phyloP scores from a whole-genome alignment of 371 early-diverging fungal genomes.

The Syncephalis fuscata region DNA sequence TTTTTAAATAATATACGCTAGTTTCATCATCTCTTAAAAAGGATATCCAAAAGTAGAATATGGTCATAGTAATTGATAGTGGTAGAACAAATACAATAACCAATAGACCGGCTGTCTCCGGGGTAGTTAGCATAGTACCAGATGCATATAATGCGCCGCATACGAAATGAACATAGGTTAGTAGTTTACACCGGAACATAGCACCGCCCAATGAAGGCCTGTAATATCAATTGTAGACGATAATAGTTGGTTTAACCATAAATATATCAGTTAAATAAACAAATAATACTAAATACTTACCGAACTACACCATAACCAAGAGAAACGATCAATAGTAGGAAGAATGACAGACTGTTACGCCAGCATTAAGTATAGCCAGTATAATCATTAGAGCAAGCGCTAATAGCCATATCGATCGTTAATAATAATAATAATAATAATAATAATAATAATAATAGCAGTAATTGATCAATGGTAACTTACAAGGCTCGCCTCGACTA shows the following conservation, averaged over 20 bases:
- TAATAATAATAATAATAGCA: no score
- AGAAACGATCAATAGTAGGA: conserved; percentile 85
- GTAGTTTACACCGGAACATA: conserved; percentile 69
- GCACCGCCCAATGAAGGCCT: conserved; percentile 79
- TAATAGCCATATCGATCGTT: conserved; percentile 6
- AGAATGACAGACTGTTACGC: conserved; percentile 84
- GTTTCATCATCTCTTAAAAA: conserved; percentile 16
- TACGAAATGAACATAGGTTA: conserved; percentile 68
- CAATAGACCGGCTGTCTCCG: conserved; percentile 48
- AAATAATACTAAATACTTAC: conserved; percentile 15
- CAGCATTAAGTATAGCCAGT: conserved; percentile 72
- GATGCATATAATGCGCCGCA: conserved; percentile 77
- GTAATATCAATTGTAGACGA: background rate
- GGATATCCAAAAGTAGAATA: conserved; percentile 84
- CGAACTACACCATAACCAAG: conserved; percentile 92
- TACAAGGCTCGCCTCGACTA: conserved; percentile 37
- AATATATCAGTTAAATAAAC: background rate
- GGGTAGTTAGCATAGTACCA: conserved; percentile 57
- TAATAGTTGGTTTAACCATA: background rate
- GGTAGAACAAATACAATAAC: conserved; percentile 76
- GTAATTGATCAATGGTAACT: no score
- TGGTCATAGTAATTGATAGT: conserved; percentile 72
- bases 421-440: no score
- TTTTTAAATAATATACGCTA: no score
- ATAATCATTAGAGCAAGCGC: conserved; percentile 35